A percentile compares a stretch with the other conserved stretches of the same genome.
phyloP scores from a whole-genome alignment of 2,329 filamentous ascomycete species.

The Helotiales sp. region DNA sequence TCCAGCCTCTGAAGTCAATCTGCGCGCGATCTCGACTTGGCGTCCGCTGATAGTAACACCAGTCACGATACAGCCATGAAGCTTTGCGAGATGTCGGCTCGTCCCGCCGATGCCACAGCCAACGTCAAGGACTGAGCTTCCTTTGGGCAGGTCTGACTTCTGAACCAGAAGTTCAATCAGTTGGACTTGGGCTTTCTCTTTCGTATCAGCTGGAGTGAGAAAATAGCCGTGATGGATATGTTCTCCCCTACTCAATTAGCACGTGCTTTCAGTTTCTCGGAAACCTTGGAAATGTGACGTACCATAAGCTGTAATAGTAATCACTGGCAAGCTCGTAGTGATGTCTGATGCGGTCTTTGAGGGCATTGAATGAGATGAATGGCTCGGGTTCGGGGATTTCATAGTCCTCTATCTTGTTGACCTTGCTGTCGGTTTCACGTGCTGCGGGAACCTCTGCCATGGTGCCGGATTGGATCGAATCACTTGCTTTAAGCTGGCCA shows the following conservation, averaged over 20 bases:
- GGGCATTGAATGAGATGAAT: conserved; percentile 27
- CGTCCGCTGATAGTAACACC: conserved; percentile 60
- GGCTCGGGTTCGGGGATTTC: conserved; percentile 28
- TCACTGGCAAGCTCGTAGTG: conserved; percentile 63
- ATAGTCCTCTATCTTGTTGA: neutral
- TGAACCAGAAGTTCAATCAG: conserved; percentile 56
- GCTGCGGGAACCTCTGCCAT: neutral
- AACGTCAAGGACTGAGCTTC: conserved; percentile 54
- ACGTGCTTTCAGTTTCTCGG: neutral
- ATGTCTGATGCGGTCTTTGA: conserved; percentile 43
- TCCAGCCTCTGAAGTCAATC: conserved; percentile 44
- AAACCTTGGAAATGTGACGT: conserved; percentile 18
- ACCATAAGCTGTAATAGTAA: conserved; percentile 63
- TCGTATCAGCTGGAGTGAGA: conserved; percentile 50
- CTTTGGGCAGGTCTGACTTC: conserved; percentile 41
- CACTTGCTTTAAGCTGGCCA: neutral
- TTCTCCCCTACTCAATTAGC: conserved; percentile 49
- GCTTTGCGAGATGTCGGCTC: conserved; percentile 53
- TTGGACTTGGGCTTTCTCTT: conserved; percentile 58
- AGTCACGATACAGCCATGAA: conserved; percentile 53
- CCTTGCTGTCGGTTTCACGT: neutral
- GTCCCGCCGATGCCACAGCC: conserved; percentile 63
- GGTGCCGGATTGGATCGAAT: neutral
- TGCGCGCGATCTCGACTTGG: conserved; percentile 58
- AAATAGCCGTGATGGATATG: conserved; percentile 66